A percentile compares a stretch with the other conserved stretches of the same genome.
Conservation (phyloP, 257 asterid species). For the Primulina eburnea region DNA sequence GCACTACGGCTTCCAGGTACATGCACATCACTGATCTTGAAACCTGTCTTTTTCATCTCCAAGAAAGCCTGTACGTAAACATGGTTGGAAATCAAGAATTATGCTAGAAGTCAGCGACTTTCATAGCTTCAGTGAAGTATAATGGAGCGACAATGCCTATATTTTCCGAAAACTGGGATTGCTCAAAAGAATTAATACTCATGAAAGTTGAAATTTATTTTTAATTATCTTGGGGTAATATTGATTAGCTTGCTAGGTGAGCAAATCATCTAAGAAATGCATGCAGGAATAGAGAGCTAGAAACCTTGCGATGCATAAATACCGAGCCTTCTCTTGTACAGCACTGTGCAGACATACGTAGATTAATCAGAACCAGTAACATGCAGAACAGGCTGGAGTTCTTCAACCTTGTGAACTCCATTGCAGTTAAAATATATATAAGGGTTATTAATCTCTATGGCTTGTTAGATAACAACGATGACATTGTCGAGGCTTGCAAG, state of each 20-base stretch:
- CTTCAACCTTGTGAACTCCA: background rate
- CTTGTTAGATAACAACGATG: background rate
- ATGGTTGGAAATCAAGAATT: conserved; percentile 7
- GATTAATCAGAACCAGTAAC: background rate
- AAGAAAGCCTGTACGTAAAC: conserved; percentile 29
- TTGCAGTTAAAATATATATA: background rate
- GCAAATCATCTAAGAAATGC: too few species aligned
- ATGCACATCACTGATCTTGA: conserved; percentile 27
- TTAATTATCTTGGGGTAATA: background rate
- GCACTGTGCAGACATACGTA: background rate
- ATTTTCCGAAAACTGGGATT: too few species aligned
- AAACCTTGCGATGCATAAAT: background rate
- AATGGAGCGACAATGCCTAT: too few species aligned
- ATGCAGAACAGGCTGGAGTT: background rate
- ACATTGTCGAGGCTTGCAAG: background rate
- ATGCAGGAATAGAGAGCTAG: background rate
- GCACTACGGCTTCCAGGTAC: conserved; percentile 18
- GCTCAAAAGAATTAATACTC: too few species aligned
- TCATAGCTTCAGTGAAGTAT: background rate
- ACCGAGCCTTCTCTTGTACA: background rate
- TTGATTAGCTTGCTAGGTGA: background rate
- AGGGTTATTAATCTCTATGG: background rate
- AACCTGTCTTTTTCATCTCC: conserved; percentile 39
- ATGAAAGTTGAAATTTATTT: background rate
- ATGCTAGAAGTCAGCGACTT: background rate